Conservation (phyloP, 495 filamentous ascomycete species). For the Cercophora scortea region DNA sequence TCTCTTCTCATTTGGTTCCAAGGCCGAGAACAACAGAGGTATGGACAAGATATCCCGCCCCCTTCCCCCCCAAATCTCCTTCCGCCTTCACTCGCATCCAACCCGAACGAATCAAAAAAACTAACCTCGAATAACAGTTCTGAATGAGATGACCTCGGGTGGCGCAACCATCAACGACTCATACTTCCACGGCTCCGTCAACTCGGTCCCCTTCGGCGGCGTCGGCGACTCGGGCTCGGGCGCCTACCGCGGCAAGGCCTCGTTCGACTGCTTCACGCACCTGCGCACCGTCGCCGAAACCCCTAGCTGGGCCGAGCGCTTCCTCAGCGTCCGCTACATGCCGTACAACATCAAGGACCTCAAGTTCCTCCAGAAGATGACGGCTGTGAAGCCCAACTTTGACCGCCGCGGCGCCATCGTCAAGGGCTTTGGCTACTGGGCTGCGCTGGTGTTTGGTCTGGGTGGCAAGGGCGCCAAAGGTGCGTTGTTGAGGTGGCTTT, state of each 20-base stretch:
- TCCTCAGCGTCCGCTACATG: constrained; percentile 73
- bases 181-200: constrained; percentile 69
- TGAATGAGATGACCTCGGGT: constrained; percentile 61
- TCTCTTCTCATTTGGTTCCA: constrained; percentile 76
- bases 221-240: constrained; percentile 82
- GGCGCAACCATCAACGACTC: constrained; percentile 77
- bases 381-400: constrained; percentile 62
- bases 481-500: constrained; percentile 40
- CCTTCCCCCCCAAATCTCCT: background rate
- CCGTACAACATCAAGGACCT: constrained; percentile 54
- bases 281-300: constrained; percentile 66
- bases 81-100: background rate
- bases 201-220: constrained; percentile 79
- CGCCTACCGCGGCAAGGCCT: constrained; percentile 72
- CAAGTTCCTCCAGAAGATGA: constrained; percentile 49
- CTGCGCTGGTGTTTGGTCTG: constrained; percentile 33
- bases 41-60: constrained; percentile 10
- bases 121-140: constrained; percentile 32
- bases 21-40: constrained; percentile 63
- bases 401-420: constrained; percentile 64
- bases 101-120: constrained; percentile 6
- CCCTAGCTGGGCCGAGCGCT: constrained; percentile 70
- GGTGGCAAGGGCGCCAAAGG: constrained; percentile 38
- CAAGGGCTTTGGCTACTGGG: constrained; percentile 41
- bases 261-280: constrained; percentile 82